These are phyloP conservation scores for Hapsidospora chrysogenum DNA, from an alignment of 495 filamentous ascomycete species.

Conservation along the genomic window DNA sequence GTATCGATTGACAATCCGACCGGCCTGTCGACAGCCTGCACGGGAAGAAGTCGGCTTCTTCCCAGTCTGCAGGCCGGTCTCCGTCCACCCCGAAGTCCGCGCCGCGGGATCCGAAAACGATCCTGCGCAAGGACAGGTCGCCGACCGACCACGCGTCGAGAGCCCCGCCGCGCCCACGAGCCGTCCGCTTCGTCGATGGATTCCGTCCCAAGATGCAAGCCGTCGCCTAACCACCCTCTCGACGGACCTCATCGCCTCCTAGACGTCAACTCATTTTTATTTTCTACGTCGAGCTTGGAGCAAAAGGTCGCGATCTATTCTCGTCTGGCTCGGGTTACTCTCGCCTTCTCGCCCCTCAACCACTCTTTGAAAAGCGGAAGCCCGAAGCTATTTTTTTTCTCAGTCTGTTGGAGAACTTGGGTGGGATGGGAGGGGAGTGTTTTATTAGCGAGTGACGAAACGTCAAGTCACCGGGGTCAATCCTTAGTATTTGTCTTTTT, in stretches of 20 bases:
- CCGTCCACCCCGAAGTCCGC: constrained; percentile 6
- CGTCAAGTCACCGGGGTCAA: too few relatives aligned
- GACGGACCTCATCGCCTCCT: too few relatives aligned
- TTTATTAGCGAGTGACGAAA: constrained; percentile 1
- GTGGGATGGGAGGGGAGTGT: too few relatives aligned
- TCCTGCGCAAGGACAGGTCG: constrained; percentile 3
- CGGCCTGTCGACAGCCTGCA: constrained; percentile 37
- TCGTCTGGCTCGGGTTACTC: too few relatives aligned
- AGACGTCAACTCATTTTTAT: too few relatives aligned
- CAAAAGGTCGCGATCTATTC: too few relatives aligned
- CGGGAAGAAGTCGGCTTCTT: constrained; percentile 13
- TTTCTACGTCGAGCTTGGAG: too few relatives aligned
- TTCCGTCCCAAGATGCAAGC: constrained; percentile 1
- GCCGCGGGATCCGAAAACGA: constrained; percentile 3
- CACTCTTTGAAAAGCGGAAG: too few relatives aligned
- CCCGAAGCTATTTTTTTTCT: too few relatives aligned
- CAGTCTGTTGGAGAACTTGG: too few relatives aligned
- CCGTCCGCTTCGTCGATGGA: constrained; percentile 4
- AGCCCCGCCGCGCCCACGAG: constrained; percentile 1
- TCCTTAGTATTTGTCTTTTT: too few relatives aligned
- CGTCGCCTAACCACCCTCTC: background rate
- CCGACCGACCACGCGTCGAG: background rate
- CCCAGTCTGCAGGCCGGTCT: constrained; percentile 37
- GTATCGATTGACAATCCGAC: constrained; percentile 84
- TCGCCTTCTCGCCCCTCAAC: too few relatives aligned